phyloP scores from a whole-genome alignment of 345 rosid genomes.

The Mangifera indica region DNA sequence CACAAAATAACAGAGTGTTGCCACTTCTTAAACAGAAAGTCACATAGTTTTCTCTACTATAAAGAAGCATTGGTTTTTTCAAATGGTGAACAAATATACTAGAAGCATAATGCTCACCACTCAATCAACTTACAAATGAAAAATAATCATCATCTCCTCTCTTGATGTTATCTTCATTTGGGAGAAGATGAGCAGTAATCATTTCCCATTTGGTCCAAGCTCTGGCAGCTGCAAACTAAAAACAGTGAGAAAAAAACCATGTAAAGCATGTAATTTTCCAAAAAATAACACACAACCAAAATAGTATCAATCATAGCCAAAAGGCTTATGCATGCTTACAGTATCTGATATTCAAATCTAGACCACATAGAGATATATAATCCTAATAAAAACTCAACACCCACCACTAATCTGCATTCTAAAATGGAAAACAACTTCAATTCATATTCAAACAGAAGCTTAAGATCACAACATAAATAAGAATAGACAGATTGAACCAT shows the following conservation, averaged over 20 bases:
- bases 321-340: background rate
- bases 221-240: conserved; percentile 89
- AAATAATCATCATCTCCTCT: conserved; percentile 86
- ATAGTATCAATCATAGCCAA: background rate
- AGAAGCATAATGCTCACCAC: background rate
- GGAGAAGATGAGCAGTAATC: conserved; percentile 90
- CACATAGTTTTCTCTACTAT: background rate
- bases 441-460: background rate
- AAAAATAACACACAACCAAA: conserved; percentile 2
- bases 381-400: background rate
- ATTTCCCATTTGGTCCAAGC: conserved; percentile 99
- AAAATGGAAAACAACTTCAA: background rate
- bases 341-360: background rate
- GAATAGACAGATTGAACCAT: background rate
- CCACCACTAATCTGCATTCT: background rate
- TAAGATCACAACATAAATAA: background rate
- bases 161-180: conserved; percentile 71
- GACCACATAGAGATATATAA: background rate
- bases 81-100: background rate
- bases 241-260: conserved; percentile 30
- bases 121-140: conserved; percentile 60
- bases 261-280: background rate
- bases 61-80: background rate
- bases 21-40: background rate
- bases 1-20: background rate